These are phyloP conservation scores for Aspergillus sclerotioniger DNA, from an alignment of 495 filamentous ascomycete species.

Conservation along the genomic window DNA sequence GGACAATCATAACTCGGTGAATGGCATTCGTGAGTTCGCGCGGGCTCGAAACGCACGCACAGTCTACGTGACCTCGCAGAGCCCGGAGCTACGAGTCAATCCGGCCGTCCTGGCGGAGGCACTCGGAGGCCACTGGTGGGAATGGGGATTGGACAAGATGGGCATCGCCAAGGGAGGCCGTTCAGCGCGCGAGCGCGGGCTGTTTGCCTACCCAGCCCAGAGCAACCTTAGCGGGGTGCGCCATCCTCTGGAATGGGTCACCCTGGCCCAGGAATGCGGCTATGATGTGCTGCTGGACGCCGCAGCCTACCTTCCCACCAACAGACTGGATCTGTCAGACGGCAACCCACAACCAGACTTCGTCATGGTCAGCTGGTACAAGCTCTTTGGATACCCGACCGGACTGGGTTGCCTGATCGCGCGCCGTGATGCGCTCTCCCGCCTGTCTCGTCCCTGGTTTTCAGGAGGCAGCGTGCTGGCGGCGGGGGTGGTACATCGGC, in stretches of 20 bases:
- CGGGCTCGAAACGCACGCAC: slow-evolving; percentile 2
- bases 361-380: slow-evolving; percentile 11
- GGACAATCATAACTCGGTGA: slow-evolving; percentile 15
- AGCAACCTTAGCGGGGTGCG: slow-evolving; percentile 14
- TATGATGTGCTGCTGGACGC: slow-evolving; percentile 14
- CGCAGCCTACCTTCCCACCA: slow-evolving; percentile 9
- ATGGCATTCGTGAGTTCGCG: slow-evolving; percentile 10
- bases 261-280: slow-evolving; percentile 6
- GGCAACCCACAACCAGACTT: slow-evolving; percentile 8
- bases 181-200: slow-evolving; percentile 2
- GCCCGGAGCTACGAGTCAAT: slow-evolving; percentile 8
- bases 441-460: slow-evolving; percentile 13
- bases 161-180: neutral
- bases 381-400: slow-evolving; percentile 11
- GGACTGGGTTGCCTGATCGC: slow-evolving; percentile 12
- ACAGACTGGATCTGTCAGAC: slow-evolving; percentile 4
- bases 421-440: slow-evolving; percentile 1
- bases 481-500: neutral
- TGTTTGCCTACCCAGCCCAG: slow-evolving; percentile 14
- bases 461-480: slow-evolving; percentile 4
- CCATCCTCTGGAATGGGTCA: slow-evolving; percentile 10
- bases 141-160: neutral
- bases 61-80: slow-evolving; percentile 7
- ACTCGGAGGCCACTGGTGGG: neutral
- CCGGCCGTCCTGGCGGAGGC: neutral